phyloP scores from a whole-genome alignment of 2,329 filamentous ascomycete genomes.

The Rasamsonia emersonii region DNA sequence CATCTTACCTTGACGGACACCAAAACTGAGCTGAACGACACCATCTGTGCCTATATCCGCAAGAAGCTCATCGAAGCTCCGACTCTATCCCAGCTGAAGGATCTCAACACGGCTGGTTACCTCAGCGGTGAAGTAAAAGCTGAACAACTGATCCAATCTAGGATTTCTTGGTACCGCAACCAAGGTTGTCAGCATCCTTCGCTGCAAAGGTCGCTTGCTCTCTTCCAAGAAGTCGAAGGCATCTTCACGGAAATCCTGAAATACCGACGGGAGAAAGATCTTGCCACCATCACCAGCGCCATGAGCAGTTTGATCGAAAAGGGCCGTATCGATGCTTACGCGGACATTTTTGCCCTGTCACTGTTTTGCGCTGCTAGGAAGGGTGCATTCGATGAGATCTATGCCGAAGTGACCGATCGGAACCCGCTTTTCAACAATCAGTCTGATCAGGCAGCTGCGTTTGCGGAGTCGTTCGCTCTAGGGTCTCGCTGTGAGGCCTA shows the following conservation, averaged over 20 bases:
- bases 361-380: slow-evolving; percentile 51
- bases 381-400: slow-evolving; percentile 53
- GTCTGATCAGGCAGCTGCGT: slow-evolving; percentile 55
- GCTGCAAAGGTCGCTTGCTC: slow-evolving; percentile 19
- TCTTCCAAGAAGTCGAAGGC: slow-evolving; percentile 31
- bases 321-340: slow-evolving; percentile 34
- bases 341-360: slow-evolving; percentile 49
- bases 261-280: slow-evolving; percentile 21
- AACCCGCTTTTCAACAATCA: slow-evolving; percentile 55
- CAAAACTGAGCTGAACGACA: slow-evolving; percentile 18
- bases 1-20: slow-evolving; percentile 24
- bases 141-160: slow-evolving; percentile 28
- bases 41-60: slow-evolving; percentile 24
- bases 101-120: slow-evolving; percentile 31
- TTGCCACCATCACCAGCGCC: slow-evolving; percentile 29
- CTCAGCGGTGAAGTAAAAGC: slow-evolving; percentile 30
- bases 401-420: slow-evolving; percentile 53
- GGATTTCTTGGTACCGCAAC: slow-evolving; percentile 35
- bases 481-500: slow-evolving; percentile 57
- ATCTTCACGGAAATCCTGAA: slow-evolving; percentile 21
- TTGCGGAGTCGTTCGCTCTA: slow-evolving; percentile 55
- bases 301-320: slow-evolving; percentile 26
- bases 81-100: slow-evolving; percentile 31
- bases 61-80: slow-evolving; percentile 30
- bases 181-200: slow-evolving; percentile 31